phyloP scores from a whole-genome alignment of 805 yeast genomes.

The Ogataea neopini region DNA sequence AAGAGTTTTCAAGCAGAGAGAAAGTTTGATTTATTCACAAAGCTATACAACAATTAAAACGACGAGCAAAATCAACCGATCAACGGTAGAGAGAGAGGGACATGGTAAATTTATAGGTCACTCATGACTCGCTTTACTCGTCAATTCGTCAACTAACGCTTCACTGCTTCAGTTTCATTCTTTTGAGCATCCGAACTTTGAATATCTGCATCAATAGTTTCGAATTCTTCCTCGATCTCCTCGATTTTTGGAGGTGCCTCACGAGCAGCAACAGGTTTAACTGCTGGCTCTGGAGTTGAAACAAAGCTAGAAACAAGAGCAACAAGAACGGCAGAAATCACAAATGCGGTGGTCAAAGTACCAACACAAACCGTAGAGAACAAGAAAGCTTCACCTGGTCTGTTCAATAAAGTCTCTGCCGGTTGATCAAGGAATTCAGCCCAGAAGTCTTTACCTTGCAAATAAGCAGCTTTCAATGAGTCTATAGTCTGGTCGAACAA shows the following conservation, averaged over 20 bases:
- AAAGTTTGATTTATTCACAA: not conserved
- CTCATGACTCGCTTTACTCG: too few relatives aligned
- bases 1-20: constrained; percentile 4
- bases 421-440: constrained; percentile 47
- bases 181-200: constrained; percentile 26
- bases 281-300: constrained; percentile 7
- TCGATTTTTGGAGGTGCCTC: constrained; percentile 19
- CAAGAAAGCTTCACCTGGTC: constrained; percentile 52
- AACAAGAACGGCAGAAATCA: constrained; percentile 40
- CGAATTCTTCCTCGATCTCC: constrained; percentile 12
- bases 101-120: too few relatives aligned
- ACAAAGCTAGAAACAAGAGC: constrained; percentile 21
- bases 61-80: not conserved
- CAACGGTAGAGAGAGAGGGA: too few relatives aligned
- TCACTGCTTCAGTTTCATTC: constrained; percentile 32
- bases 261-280: constrained; percentile 10
- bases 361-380: constrained; percentile 46
- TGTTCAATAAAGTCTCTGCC: constrained; percentile 39
- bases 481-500: constrained; percentile 21
- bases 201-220: constrained; percentile 1
- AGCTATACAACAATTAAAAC: not conserved
- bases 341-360: constrained; percentile 43
- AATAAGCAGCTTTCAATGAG: constrained; percentile 22
- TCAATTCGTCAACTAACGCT: constrained; percentile 20
- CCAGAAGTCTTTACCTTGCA: constrained; percentile 34